Evolutionary conservation across 1,284 basidiomycete species (phyloP), one percentile per base, ranked within the genome.

Genomic region (Ceratobasidium sp.): DNA sequence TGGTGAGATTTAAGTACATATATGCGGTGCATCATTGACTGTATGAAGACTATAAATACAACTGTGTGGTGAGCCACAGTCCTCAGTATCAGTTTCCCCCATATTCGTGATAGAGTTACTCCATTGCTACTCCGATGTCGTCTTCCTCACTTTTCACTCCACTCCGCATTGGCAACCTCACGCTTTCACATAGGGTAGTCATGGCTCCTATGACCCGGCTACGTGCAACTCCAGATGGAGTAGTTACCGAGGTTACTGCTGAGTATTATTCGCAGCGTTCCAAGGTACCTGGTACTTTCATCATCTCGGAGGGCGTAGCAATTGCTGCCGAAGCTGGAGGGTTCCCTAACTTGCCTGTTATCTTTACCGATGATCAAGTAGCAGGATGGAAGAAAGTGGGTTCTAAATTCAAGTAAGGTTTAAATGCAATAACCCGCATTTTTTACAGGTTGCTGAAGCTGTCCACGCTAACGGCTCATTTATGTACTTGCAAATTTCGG

Each of bases 191-290:
- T 71, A 79, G 84, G 12, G 75, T 85, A 43, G 83, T 82, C 4
- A 75, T 85, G 54, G 83, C 83, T 0, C 84, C 84, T 3, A 73
- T 85, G 67, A 85, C 85, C 8, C 75, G 80, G 55, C 73, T 72
- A 71, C 77, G 81, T 32, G 79, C 80, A 12, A 72, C 74, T 1
- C 64, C 70, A n/a, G 72, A 68, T 29, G 64, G 67, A 12, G 69
- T n/a, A n/a, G n/a, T n/a, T n/a, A n/a, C n/a, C n/a, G n/a, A n/a
- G n/a, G n/a, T n/a, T n/a, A n/a, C n/a, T n/a, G n/a, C n/a, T n/a
- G n/a, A n/a, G n/a, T n/a, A n/a, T n/a, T n/a, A n/a, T n/a, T n/a
- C n/a, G n/a, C n/a, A n/a, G n/a, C n/a, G n/a, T n/a, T n/a, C n/a
- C n/a, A n/a, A n/a, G n/a, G n/a, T n/a, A n/a, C n/a, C n/a, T n/a